Evolutionary conservation across 208 protist species (phyloP), one percentile per base, ranked within the genome.

Genomic region (Acanthamoeba quina): DNA sequence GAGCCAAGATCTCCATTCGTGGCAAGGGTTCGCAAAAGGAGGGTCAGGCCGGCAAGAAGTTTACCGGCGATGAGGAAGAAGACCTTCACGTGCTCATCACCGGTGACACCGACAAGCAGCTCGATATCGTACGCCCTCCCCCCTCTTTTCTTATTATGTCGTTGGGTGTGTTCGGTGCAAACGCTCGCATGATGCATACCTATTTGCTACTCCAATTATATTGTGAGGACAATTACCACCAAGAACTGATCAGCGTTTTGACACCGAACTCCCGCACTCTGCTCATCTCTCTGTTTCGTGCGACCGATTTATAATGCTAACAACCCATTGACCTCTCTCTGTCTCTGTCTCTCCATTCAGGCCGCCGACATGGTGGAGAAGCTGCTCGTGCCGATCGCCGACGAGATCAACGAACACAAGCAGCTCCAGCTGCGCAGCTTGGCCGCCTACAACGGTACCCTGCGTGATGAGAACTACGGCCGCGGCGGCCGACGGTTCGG

Each of bases 21-120:
- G 97, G 97, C 19, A 97, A 97, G 91, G 97, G 97, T 11, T 96
- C 96, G 24, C 93, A 97, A 26, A 98, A 98, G 94, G 96, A 97
- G 19, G 97, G 97, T 52, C 96, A 96, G 37, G 94, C 60, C 34
- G 60, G 94, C 37, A 80, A 95, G 31, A 60, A 97, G 72, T 44
- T 47, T 31, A 83, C 49, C 24, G 85, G 56, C 41, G 89, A 96
- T 41, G 58, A 74, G 21, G 64, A 82, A 19, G 97, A 98, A 5
- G 96, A 98, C 31, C 93, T 98, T 19, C 97, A 98, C 86, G 97
- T 97, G 17, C 56, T 98, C 11, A 97, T 98, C 62, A 95, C 92
- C 10, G 97, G 78, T 9, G 96, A 97, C 47, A 97, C 44, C 49
- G 91, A 96, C 58, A 93, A 96, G 29, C 49, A 64, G 11, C n/a